Evolutionary conservation across 306 rosid genomes (phyloP).

Genomic region (Medicago ruthenica): DNA sequence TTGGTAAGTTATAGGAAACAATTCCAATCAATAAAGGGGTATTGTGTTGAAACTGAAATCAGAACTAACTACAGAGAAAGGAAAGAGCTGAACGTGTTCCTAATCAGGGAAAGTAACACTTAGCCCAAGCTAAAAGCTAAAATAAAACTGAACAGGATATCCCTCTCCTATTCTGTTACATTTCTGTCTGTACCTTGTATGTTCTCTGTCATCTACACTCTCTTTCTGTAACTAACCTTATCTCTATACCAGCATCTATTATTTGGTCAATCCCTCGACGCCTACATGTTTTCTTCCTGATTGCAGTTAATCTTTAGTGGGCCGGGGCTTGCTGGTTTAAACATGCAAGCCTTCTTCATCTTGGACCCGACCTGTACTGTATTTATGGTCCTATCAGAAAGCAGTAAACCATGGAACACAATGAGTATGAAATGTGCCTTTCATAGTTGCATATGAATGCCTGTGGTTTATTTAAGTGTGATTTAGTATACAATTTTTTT

Average conservation of each 20-base stretch:
- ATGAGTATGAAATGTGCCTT: slow-evolving; percentile 30
- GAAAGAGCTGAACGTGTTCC: slow-evolving; percentile 5
- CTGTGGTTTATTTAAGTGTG: slow-evolving; percentile 29
- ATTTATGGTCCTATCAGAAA: slow-evolving; percentile 19
- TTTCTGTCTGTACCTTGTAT: slow-evolving; percentile 14
- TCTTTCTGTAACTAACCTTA: background rate
- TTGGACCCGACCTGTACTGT: background rate
- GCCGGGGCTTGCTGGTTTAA: background rate
- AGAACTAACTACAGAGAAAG: slow-evolving; percentile 25
- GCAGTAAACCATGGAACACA: slow-evolving; percentile 17
- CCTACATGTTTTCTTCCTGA: slow-evolving; percentile 2
- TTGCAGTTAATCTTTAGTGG: background rate
- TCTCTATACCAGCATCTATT: background rate
- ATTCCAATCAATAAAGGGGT: slow-evolving; percentile 18
- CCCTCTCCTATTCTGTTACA: background rate
- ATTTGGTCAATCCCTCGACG: background rate
- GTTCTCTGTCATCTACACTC: background rate
- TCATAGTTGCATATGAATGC: slow-evolving; percentile 14
- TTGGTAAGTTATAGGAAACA: slow-evolving; percentile 15
- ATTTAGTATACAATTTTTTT: slow-evolving; percentile 9
- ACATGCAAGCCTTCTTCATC: slow-evolving; percentile 18
- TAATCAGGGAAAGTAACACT: background rate
- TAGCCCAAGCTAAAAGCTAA: background rate
- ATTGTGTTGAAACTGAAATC: slow-evolving; percentile 5
- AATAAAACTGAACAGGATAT: slow-evolving; percentile 20